Conservation (phyloP, 2,329 filamentous ascomycete genomes). For the Phyllosticta citrichinensis region DNA sequence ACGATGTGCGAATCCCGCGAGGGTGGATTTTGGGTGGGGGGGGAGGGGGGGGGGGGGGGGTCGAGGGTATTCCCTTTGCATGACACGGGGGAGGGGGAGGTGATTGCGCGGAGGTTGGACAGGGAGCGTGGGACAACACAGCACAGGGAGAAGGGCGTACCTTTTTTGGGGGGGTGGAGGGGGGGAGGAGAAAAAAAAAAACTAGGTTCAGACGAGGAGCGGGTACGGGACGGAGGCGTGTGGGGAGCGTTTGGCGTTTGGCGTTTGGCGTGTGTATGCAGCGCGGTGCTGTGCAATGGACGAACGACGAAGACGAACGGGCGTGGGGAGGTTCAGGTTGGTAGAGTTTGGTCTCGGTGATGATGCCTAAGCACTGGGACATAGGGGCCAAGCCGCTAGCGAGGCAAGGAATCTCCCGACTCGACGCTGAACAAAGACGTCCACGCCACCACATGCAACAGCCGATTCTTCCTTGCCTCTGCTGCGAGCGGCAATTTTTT, state of each 20-base stretch:
- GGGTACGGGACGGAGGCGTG: background rate
- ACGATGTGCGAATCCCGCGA: slow-evolving; percentile 4
- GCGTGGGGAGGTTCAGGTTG: background rate
- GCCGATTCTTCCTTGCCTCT: no score
- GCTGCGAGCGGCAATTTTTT: background rate
- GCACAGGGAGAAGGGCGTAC: slow-evolving; percentile 3
- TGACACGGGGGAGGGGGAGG: background rate
- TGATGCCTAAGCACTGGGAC: background rate
- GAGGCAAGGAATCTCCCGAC: background rate
- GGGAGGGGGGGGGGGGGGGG: background rate
- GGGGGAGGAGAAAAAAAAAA: no score
- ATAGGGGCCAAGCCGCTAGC: background rate
- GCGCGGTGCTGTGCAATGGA: background rate
- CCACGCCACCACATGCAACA: no score
- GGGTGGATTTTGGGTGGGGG: background rate
- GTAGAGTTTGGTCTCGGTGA: background rate
- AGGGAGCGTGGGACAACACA: slow-evolving; percentile 6
- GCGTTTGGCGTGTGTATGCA: background rate
- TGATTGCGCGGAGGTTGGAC: slow-evolving; percentile 5
- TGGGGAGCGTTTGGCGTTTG: background rate
- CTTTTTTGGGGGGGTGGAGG: background rate
- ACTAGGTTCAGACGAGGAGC: no score
- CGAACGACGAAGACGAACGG: background rate
- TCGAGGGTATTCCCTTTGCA: slow-evolving; percentile 5
- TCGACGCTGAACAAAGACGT: background rate